Evolutionary conservation across 1,284 basidiomycete genomes (phyloP).

Genomic region (Pterulicium gracile): DNA sequence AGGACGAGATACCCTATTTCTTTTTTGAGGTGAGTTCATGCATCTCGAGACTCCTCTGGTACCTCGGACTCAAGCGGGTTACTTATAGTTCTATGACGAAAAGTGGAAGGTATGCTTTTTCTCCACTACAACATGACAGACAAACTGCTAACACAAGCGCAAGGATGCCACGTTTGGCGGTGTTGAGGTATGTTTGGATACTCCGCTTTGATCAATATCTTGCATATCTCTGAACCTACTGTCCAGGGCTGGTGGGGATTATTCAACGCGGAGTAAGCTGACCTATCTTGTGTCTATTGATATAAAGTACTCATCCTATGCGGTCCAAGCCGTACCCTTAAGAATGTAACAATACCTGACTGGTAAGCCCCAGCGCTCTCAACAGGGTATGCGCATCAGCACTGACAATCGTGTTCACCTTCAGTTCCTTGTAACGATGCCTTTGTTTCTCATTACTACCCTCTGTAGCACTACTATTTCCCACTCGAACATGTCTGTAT

Average conservation of each 20-base stretch:
- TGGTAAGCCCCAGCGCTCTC: too few relatives aligned
- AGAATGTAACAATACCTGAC: neutral
- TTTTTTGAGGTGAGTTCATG: conserved; percentile 39
- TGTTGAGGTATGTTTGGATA: conserved; percentile 55
- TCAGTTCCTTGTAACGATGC: too few relatives aligned
- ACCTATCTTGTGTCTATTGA: neutral
- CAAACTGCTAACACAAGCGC: neutral
- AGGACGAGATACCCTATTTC: conserved; percentile 60
- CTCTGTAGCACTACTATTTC: too few relatives aligned
- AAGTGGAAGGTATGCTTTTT: conserved; percentile 39
- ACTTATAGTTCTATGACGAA: conserved; percentile 64
- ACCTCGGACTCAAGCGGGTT: conserved; percentile 14
- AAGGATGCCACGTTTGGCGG: conserved; percentile 37
- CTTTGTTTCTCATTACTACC: too few relatives aligned
- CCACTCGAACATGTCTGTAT: too few relatives aligned
- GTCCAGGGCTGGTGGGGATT: conserved; percentile 49
- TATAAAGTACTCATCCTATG: neutral
- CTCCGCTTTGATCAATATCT: conserved; percentile 25
- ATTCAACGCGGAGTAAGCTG: conserved; percentile 43
- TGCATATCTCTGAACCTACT: conserved; percentile 9
- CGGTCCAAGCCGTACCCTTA: neutral
- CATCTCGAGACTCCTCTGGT: neutral
- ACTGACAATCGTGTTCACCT: too few relatives aligned
- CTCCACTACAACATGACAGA: too few relatives aligned
- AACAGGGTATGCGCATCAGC: too few relatives aligned